These are phyloP conservation scores for Begonia fuchsioides DNA, from an alignment of 306 rosid genomes.

Conservation along the genomic window DNA sequence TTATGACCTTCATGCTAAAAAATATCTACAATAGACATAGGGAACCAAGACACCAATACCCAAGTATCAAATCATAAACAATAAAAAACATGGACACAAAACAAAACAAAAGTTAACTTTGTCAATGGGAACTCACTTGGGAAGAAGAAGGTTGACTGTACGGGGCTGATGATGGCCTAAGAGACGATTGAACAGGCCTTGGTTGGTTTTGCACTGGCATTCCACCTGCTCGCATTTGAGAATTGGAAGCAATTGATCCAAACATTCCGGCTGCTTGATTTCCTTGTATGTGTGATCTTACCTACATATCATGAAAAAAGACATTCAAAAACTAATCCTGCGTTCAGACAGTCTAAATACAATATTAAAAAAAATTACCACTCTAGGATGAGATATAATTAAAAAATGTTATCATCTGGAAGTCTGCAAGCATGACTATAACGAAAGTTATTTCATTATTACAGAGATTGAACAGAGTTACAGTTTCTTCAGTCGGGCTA, in stretches of 20 bases:
- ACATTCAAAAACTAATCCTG: slow-evolving; percentile 8
- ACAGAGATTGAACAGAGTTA: no score
- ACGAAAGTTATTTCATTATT: no score
- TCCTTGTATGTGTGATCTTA: slow-evolving; percentile 63
- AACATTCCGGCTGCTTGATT: slow-evolving; percentile 57
- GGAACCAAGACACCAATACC: no score
- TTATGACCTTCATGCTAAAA: no score
- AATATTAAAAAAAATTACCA: no score
- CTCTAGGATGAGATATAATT: no score
- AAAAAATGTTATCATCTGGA: no score
- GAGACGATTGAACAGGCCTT: slow-evolving; percentile 61
- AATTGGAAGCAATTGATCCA: slow-evolving; percentile 55
- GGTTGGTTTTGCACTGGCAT: slow-evolving; percentile 41
- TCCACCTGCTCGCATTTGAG: slow-evolving; percentile 69
- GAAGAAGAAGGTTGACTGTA: slow-evolving; percentile 42
- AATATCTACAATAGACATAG: no score
- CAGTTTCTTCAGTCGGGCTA: no score
- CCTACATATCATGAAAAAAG: slow-evolving; percentile 16
- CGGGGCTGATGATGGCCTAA: slow-evolving; percentile 48
- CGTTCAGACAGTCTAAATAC: slow-evolving; percentile 1
- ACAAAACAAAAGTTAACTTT: background rate
- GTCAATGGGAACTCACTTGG: slow-evolving; percentile 45
- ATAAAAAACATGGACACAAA: no score
- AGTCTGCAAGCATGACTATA: no score
- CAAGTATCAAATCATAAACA: no score